Evolutionary conservation across 73 alveolate species (phyloP), one percentile per base, ranked within the genome.

Genomic region (Paramecium caudatum): DNA sequence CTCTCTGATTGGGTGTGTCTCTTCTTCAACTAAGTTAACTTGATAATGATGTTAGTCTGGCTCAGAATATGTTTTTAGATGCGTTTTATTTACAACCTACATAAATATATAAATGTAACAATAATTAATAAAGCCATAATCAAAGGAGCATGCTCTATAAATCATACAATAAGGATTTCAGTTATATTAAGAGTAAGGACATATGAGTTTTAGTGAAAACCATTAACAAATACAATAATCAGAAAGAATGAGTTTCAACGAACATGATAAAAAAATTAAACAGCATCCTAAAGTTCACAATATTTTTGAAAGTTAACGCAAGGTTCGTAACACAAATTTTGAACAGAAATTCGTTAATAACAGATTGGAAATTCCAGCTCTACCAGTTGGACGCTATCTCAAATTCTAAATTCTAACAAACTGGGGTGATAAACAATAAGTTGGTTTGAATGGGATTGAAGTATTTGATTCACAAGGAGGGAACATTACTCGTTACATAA

Each of bases 401-500:
- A 90, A 83, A n/a, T 30, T 96, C 41, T 92, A 92, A 47, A 92
- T 96, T 23, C 62, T 80, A 6, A 46, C 96, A 25, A 96, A 97
- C 7, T 96, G 99, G 99, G 99, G 99, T 33, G 99, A 96, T 68
- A 69, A 63, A 84, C 68, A 88, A 32, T 90, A 95, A 70, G 96
- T 95, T n/a, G 99, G 99, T 3, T 85, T 96, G 2, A 61, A 94
- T 43, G 99, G 99, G 1, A 85, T 96, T 0, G 99, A 96, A 74
- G 47, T 96, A 1, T 96, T 94, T 62, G 95, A 93, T 62, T 85
- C 92, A 10, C 82, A 86, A 21, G 99, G 99, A 46, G 55, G 85
- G 6, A 83, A 90, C 91, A 81, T 82, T 4, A 48, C 86, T 9
- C 37, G 48, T 13, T 61, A 95, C 12, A 92, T 96, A 2, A 48